Evolutionary conservation across 2,329 filamentous ascomycete genomes (phyloP).

Genomic region (Sporothrix globosa): DNA sequence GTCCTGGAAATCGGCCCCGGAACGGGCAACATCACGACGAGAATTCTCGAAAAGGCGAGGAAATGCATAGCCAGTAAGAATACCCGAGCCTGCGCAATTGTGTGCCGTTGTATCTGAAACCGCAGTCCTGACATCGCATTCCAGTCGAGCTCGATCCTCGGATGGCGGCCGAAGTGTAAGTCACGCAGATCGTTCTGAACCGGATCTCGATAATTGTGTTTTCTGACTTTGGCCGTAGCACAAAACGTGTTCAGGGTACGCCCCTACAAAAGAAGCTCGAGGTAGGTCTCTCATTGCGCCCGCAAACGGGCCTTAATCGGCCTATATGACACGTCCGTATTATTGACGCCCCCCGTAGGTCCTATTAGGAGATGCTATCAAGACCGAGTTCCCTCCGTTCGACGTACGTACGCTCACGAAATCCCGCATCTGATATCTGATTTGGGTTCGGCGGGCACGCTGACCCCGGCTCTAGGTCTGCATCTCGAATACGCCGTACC

Average conservation of each 20-base stretch:
- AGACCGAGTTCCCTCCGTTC: constrained; percentile 66
- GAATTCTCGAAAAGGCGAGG: constrained; percentile 85
- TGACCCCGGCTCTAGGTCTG: constrained; percentile 68
- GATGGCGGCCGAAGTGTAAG: constrained; percentile 91
- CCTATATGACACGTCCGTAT: not conserved
- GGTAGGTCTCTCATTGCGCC: constrained; percentile 49
- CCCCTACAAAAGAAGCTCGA: constrained; percentile 83
- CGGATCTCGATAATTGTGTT: not conserved
- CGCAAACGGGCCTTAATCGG: not conserved
- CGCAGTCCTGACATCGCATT: not conserved
- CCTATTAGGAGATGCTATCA: constrained; percentile 88
- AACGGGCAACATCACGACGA: constrained; percentile 81
- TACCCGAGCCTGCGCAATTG: not conserved
- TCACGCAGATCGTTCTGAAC: constrained; percentile 53
- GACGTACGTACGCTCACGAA: constrained; percentile 51
- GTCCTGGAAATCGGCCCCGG: constrained; percentile 89
- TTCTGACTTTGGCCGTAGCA: constrained; percentile 42
- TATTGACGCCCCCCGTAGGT: constrained; percentile 30
- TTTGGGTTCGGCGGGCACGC: constrained; percentile 42
- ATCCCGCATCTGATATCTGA: constrained; percentile 14
- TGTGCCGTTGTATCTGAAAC: not conserved
- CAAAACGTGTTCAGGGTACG: constrained; percentile 88
- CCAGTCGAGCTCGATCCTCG: constrained; percentile 87
- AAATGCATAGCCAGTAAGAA: constrained; percentile 64
- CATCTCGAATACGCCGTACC: constrained; percentile 75